A percentile compares a stretch with the other conserved stretches of the same genome.
phyloP scores from a whole-genome alignment of 176 grass and related monocot genomes.

The Carex scoparia region DNA sequence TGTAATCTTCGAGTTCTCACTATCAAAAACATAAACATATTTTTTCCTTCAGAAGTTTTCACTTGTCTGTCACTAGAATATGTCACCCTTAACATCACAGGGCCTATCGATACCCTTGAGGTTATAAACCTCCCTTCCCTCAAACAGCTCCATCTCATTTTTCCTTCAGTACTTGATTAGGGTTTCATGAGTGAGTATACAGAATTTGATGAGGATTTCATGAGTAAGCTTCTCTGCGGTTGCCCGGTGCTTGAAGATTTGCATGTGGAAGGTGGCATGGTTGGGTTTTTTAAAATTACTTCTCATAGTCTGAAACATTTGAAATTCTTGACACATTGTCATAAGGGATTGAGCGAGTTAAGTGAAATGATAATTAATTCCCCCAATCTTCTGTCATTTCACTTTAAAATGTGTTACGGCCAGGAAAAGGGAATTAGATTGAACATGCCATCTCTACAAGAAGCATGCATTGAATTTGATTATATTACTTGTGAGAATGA shows the following conservation, averaged over 20 bases:
- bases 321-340: background rate
- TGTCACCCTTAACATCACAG: background rate
- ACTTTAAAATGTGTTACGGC: background rate
- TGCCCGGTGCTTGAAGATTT: background rate
- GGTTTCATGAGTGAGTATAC: no score
- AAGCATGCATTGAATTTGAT: background rate
- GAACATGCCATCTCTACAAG: background rate
- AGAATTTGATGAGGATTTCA: no score
- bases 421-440: background rate
- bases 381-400: background rate
- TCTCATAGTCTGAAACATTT: background rate
- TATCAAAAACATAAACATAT: no score
- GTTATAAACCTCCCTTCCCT: background rate
- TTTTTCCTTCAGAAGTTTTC: background rate
- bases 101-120: background rate
- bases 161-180: no score
- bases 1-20: background rate
- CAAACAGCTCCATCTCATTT: background rate
- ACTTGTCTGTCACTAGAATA: background rate
- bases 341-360: no score
- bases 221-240: background rate
- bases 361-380: background rate
- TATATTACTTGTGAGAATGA: no score
- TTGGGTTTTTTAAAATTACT: background rate
- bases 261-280: background rate